phyloP scores from a whole-genome alignment of 768 basidiomycete species.

The Crassisporium funariophilum region DNA sequence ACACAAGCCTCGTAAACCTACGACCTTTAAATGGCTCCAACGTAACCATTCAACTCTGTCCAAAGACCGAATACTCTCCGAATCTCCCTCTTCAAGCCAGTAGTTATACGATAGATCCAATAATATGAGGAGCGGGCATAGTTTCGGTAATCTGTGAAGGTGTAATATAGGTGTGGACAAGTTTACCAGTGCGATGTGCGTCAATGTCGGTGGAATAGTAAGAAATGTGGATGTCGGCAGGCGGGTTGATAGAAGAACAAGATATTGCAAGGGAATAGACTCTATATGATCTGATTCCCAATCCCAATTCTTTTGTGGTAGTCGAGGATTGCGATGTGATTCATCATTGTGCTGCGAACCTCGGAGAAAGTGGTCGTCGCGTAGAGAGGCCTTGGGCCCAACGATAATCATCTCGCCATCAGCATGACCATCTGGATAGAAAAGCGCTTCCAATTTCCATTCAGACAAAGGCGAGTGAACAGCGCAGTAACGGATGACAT shows the following conservation, averaged over 20 bases:
- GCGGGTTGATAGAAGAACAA: conserved; percentile 52
- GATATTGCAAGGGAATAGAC: conserved; percentile 44
- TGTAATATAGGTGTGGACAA: conserved; percentile 49
- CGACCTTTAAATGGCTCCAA: conserved; percentile 51
- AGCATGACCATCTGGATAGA: conserved; percentile 51
- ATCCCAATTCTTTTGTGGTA: conserved; percentile 20
- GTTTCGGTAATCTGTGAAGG: conserved; percentile 56
- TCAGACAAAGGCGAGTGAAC: conserved; percentile 56
- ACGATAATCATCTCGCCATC: conserved; percentile 69
- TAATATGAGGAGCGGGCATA: conserved; percentile 62
- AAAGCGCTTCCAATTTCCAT: conserved; percentile 51
- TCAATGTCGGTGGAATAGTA: conserved; percentile 64
- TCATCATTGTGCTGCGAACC: background rate
- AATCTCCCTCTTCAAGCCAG: conserved; percentile 36
- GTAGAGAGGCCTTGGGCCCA: conserved; percentile 51
- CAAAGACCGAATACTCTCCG: conserved; percentile 37
- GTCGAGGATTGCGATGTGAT: conserved; percentile 1
- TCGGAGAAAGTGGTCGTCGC: conserved; percentile 41
- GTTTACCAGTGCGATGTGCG: conserved; percentile 59
- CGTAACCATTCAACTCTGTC: conserved; percentile 60
- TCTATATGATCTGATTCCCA: conserved; percentile 51
- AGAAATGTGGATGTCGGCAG: conserved; percentile 48
- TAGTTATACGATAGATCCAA: conserved; percentile 71
- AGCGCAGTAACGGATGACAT: conserved; percentile 59
- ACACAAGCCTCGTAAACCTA: conserved; percentile 59